These are phyloP conservation scores for Fusarium nisikadoi DNA, from an alignment of 2,329 filamentous ascomycete species.

Conservation along the genomic window DNA sequence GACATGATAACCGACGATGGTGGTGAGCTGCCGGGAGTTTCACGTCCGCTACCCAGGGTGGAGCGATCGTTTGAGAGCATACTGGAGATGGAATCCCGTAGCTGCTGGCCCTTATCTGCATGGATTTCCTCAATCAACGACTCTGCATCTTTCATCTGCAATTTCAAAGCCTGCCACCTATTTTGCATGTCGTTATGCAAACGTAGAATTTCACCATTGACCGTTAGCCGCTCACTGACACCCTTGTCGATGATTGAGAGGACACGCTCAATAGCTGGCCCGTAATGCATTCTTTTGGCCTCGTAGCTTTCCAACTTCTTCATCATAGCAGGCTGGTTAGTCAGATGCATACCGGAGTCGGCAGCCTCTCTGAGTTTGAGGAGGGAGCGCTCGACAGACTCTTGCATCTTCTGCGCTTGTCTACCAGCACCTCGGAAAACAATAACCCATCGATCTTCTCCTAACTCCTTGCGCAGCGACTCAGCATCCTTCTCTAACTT, in stretches of 20 bases:
- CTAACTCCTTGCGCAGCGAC: conserved; percentile 86
- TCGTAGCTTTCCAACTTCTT: conserved; percentile 95
- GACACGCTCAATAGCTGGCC: conserved; percentile 90
- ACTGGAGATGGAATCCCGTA: conserved; percentile 92
- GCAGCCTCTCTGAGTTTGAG: conserved; percentile 83
- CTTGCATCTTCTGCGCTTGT: conserved; percentile 96
- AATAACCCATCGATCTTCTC: conserved; percentile 94
- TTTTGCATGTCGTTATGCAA: conserved; percentile 86
- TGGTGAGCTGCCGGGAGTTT: conserved; percentile 75
- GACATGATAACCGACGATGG: conserved; percentile 72
- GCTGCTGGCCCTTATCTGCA: conserved; percentile 73
- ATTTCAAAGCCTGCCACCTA: conserved; percentile 82
- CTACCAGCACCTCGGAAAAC: conserved; percentile 93
- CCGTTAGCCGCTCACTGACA: conserved; percentile 93
- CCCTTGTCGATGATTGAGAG: conserved; percentile 93
- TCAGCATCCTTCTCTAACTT: conserved; percentile 92
- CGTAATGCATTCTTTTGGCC: conserved; percentile 93
- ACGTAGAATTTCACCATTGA: conserved; percentile 93
- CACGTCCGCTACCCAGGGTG: conserved; percentile 73
- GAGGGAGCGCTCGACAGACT: conserved; percentile 90
- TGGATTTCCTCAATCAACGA: conserved; percentile 77
- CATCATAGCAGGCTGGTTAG: conserved; percentile 73
- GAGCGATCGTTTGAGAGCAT: conserved; percentile 87
- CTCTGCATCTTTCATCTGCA: conserved; percentile 82
- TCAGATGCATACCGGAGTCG: conserved; percentile 78